A percentile compares a stretch with the other conserved stretches of the same genome.
Evolutionary conservation across 2,329 filamentous ascomycete species (phyloP).

Genomic region (Coleophoma crateriformis): DNA sequence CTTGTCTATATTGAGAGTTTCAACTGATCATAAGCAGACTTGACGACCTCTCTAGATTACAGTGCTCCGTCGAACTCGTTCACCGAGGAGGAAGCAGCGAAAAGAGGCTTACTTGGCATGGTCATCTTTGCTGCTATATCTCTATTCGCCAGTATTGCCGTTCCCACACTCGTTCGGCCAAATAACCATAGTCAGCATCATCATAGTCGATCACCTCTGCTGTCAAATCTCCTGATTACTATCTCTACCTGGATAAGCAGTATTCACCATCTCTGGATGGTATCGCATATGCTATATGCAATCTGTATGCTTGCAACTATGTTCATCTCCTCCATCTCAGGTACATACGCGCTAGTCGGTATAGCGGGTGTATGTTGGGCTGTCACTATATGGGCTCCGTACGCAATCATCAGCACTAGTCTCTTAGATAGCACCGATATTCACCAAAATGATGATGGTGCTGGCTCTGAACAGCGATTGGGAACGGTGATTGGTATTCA

Average conservation of each 20-base stretch:
- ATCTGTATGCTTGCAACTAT: not conserved
- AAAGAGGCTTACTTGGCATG: not conserved
- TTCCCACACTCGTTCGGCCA: not conserved
- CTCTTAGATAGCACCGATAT: not conserved
- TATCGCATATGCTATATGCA: not conserved
- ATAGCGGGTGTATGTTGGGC: slow-evolving; percentile 20
- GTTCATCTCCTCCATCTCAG: not conserved
- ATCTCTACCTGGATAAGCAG: no score
- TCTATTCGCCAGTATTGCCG: not conserved
- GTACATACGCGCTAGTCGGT: not conserved
- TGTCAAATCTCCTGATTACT: no score
- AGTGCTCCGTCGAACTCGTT: no score
- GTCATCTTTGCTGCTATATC: not conserved
- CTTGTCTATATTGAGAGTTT: no score
- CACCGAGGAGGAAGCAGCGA: not conserved
- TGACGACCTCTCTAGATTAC: no score
- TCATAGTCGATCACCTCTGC: no score
- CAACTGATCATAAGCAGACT: no score
- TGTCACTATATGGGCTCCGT: slow-evolving; percentile 21
- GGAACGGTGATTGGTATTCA: slow-evolving; percentile 1
- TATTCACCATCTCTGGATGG: not conserved
- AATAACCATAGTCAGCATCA: no score
- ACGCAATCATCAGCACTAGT: slow-evolving; percentile 20
- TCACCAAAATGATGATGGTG: not conserved
- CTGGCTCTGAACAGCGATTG: not conserved